phyloP scores from a whole-genome alignment of 2,329 filamentous ascomycete species.

The Colletotrichum scovillei region DNA sequence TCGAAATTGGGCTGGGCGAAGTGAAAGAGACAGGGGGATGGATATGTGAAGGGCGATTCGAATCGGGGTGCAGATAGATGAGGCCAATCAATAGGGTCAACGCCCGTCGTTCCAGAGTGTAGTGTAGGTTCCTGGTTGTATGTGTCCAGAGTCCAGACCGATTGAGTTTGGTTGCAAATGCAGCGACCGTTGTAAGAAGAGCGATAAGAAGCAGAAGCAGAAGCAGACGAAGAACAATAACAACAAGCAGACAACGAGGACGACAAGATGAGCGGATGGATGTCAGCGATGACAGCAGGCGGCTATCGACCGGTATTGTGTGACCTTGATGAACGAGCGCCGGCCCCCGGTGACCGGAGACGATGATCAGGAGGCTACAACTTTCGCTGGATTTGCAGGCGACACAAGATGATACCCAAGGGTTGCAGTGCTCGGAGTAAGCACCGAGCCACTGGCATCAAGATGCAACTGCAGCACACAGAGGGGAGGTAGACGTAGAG shows the following conservation, averaged over 20 bases:
- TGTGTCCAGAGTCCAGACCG: slow-evolving; percentile 23
- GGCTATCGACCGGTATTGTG: slow-evolving; percentile 20
- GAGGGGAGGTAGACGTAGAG: background rate
- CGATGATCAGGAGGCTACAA: slow-evolving; percentile 6
- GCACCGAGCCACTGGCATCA: slow-evolving; percentile 20
- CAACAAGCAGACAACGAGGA: background rate
- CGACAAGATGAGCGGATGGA: background rate
- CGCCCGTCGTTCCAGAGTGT: slow-evolving; percentile 25
- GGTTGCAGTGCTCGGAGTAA: slow-evolving; percentile 6
- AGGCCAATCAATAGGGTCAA: slow-evolving; percentile 20
- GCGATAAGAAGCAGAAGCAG: background rate
- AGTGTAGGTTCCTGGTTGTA: background rate
- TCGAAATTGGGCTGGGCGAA: slow-evolving; percentile 18
- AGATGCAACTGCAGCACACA: background rate
- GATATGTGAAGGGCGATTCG: slow-evolving; percentile 17
- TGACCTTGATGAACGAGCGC: slow-evolving; percentile 22
- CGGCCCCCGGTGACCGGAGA: slow-evolving; percentile 7
- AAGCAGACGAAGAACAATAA: background rate
- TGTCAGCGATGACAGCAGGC: slow-evolving; percentile 4
- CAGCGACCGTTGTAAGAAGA: slow-evolving; percentile 17
- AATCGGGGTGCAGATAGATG: slow-evolving; percentile 12
- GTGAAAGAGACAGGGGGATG: slow-evolving; percentile 2
- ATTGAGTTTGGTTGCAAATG: background rate
- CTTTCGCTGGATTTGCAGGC: slow-evolving; percentile 1
- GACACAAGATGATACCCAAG: background rate